Percentiles rank a stretch among this genome's conserved stretches.
phyloP scores from a whole-genome alignment of 305 asterid genomes.

The Caryopteris hybrid region DNA sequence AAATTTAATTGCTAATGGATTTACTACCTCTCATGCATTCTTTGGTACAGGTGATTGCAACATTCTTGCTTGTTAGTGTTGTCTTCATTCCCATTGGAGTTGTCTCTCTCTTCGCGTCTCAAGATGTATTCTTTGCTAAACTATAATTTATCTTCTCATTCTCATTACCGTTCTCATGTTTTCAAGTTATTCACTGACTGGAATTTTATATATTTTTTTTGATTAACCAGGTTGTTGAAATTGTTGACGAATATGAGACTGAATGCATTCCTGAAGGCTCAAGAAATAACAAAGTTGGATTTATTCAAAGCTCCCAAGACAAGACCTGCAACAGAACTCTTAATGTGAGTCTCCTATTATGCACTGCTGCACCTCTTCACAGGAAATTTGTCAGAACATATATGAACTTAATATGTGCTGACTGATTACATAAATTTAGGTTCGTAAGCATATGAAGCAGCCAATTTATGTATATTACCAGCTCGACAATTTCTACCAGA shows the following conservation, averaged over 20 bases:
- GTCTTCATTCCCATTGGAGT: slow-evolving; percentile 77
- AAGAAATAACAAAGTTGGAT: slow-evolving; percentile 41
- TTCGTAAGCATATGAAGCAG: slow-evolving; percentile 60
- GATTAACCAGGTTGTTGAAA: slow-evolving; percentile 69
- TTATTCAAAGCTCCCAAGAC: slow-evolving; percentile 42
- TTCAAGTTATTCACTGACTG: slow-evolving; percentile 13
- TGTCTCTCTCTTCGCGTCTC: slow-evolving; percentile 76
- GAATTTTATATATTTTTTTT: background rate
- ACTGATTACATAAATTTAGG: slow-evolving; percentile 30
- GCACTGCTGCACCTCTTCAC: background rate
- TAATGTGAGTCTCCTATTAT: slow-evolving; percentile 32
- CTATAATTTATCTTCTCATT: background rate
- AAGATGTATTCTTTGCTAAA: slow-evolving; percentile 37
- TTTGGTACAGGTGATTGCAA: slow-evolving; percentile 60
- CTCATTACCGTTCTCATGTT: background rate
- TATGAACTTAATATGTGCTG: too few species aligned
- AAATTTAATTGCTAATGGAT: background rate
- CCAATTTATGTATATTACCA: slow-evolving; percentile 91
- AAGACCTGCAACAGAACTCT: slow-evolving; percentile 56
- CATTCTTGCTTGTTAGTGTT: slow-evolving; percentile 59
- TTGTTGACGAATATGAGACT: slow-evolving; percentile 60
- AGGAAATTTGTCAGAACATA: background rate
- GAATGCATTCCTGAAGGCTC: slow-evolving; percentile 49
- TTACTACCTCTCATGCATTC: background rate
- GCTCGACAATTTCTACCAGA: too few species aligned